Percentiles rank a stretch among this genome's conserved stretches.
Conservation (phyloP, 2,329 filamentous ascomycete genomes). For the Leptographium galeiforme region DNA sequence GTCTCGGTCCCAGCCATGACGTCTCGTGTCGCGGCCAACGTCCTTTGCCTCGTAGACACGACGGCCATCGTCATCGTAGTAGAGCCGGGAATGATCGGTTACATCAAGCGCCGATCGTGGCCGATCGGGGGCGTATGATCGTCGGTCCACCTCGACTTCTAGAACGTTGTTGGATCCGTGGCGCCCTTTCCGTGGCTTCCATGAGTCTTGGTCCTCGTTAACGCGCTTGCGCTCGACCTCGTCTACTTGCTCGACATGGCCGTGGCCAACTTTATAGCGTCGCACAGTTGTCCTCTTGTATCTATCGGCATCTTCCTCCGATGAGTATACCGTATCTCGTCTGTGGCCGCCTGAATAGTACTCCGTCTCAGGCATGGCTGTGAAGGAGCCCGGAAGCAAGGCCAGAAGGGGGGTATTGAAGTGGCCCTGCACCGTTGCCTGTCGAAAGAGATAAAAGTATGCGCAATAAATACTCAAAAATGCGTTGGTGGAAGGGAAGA, state of each 20-base stretch:
- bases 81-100: constrained; percentile 14
- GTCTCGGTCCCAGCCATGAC: constrained; percentile 22
- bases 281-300: constrained; percentile 35
- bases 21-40: constrained; percentile 17
- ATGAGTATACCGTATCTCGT: constrained; percentile 4
- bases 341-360: constrained; percentile 7
- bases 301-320: constrained; percentile 22
- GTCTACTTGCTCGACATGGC: constrained; percentile 25
- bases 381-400: background rate
- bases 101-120: constrained; percentile 37
- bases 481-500: background rate
- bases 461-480: background rate
- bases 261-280: constrained; percentile 36
- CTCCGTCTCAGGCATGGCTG: constrained; percentile 7
- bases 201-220: constrained; percentile 20
- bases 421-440: no score
- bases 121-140: constrained; percentile 30
- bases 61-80: constrained; percentile 18
- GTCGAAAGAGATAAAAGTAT: no score
- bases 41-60: constrained; percentile 32
- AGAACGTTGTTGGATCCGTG: constrained; percentile 24
- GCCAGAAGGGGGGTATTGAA: background rate
- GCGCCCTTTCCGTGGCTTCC: constrained; percentile 14
- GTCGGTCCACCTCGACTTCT: constrained; percentile 30
- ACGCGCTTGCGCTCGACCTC: constrained; percentile 18